A percentile compares a stretch with the other conserved stretches of the same genome.
phyloP scores from a whole-genome alignment of 192 early-diverging fungal species.

The Backusella tuberculispora region DNA sequence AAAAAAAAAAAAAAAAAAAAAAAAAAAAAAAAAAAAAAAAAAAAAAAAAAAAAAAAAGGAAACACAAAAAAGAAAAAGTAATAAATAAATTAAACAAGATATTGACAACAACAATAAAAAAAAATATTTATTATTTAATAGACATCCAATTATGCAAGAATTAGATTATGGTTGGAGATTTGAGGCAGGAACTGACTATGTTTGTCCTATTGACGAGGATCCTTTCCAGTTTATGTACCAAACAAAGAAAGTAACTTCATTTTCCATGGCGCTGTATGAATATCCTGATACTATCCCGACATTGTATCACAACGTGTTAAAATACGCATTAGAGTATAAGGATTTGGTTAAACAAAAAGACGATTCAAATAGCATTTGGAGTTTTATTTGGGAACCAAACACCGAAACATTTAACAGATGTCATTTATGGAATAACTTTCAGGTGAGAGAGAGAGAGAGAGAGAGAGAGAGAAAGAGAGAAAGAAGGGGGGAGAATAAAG shows the following conservation, averaged over 20 bases:
- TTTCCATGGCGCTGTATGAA: conserved; percentile 56
- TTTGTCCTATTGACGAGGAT: conserved; percentile 56
- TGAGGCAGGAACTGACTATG: conserved; percentile 55
- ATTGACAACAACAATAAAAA: neutral
- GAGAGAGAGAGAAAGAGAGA: no score
- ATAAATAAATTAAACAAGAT: no score
- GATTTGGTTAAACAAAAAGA: conserved; percentile 15
- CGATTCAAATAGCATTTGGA: conserved; percentile 22
- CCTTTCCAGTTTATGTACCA: conserved; percentile 60
- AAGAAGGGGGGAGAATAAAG: no score
- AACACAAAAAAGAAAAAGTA: no score
- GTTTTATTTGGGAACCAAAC: conserved; percentile 25
- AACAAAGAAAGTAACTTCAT: conserved; percentile 53
- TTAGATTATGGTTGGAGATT: conserved; percentile 65
- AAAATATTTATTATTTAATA: conserved; percentile 22
- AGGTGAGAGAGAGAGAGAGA: no score
- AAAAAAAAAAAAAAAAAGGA: no score
- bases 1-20: no score
- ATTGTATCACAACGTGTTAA: conserved; percentile 49
- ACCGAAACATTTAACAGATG: conserved; percentile 52
- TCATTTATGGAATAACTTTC: conserved; percentile 81
- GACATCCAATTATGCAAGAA: conserved; percentile 55
- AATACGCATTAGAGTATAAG: conserved; percentile 35
- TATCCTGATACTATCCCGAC: conserved; percentile 53
- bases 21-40: no score